Base-by-base conservation (phyloP, 495 filamentous ascomycete genomes). In the Aeminium ludgeri region DNA sequence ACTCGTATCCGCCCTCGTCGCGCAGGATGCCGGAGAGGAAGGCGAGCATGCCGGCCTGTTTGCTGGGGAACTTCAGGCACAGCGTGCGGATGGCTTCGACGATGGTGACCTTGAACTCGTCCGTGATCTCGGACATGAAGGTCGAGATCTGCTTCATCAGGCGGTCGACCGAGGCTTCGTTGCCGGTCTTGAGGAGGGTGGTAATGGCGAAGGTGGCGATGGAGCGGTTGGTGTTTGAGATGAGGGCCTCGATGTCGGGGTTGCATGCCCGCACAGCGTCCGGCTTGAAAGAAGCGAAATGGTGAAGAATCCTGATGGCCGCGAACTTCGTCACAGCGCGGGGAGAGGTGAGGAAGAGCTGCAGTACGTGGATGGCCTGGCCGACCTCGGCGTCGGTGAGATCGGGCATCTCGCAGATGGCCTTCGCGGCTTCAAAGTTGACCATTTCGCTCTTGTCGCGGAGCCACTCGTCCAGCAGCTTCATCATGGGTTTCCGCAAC, bases 361-460 rank as follows among this genome's bases (percentile, higher is more conserved):
- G 89, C 29, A 99, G 75, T 30, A 91, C 75, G 58, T 94, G 86
- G 38, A 97, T 84, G 32, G 91, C 86, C 58, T 95, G 86, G 2
- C 79, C 73, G 20, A 86, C 81, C 58, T 99, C 89, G 32, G 74
- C 76, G 54, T 99, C 91, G 30, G 80, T 83, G 30, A 95, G 81
- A 61, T 97, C 85, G 36, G 76, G 74, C 70, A 96, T 78, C 52
- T 87, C 80, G 60, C 85, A 91, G 57, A 99, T 93, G 16, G 87
- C 84, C 67, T 96, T 96, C 17, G 89, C 91, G 38, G 89, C 89
- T 64, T 99, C 89, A 52, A 99, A 96, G 63, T 95, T 99, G 59
- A 97, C 91, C 91, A 99, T 96, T 55, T 99, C 89, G 56, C 86
- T 86, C 74, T 99, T 99, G 60, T 99, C 86, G 58, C 89, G 74